Percentiles rank a stretch among this genome's conserved stretches.
phyloP scores from a whole-genome alignment of 1,284 basidiomycete species.

The Leccinum pachyderme region DNA sequence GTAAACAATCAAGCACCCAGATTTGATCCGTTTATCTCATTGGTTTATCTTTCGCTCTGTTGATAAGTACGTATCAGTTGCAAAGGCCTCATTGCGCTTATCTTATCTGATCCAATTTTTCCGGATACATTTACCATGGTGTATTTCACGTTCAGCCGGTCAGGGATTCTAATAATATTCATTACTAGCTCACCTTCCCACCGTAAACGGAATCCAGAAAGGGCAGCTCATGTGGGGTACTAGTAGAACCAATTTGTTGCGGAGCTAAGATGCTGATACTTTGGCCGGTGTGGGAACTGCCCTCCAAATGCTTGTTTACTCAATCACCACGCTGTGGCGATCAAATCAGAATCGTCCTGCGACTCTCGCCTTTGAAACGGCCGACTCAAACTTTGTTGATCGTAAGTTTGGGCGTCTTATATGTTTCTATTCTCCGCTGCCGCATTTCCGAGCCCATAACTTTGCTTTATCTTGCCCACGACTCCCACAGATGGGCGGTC shows the following conservation, averaged over 20 bases:
- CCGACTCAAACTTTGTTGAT: neutral
- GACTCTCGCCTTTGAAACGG: neutral
- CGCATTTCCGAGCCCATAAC: neutral
- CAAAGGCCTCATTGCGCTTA: neutral
- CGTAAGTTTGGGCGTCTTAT: neutral
- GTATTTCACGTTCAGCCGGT: neutral
- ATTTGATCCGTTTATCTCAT: too few relatives aligned
- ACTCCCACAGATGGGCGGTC: neutral
- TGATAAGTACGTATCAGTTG: neutral
- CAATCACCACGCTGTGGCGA: constrained; percentile 8
- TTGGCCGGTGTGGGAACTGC: neutral
- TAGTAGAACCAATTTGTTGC: neutral
- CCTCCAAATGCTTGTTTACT: neutral
- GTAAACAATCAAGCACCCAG: too few relatives aligned
- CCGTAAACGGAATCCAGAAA: neutral
- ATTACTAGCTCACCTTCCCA: neutral
- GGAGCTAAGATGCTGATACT: neutral
- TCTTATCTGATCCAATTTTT: neutral
- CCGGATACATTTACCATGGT: neutral
- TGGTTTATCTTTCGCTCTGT: neutral
- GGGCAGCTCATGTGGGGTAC: neutral
- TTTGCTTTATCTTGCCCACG: neutral
- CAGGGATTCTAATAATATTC: neutral
- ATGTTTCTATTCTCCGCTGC: neutral
- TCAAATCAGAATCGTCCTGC: neutral